phyloP scores from a whole-genome alignment of 2,329 filamentous ascomycete species.

The Phoma sp. region DNA sequence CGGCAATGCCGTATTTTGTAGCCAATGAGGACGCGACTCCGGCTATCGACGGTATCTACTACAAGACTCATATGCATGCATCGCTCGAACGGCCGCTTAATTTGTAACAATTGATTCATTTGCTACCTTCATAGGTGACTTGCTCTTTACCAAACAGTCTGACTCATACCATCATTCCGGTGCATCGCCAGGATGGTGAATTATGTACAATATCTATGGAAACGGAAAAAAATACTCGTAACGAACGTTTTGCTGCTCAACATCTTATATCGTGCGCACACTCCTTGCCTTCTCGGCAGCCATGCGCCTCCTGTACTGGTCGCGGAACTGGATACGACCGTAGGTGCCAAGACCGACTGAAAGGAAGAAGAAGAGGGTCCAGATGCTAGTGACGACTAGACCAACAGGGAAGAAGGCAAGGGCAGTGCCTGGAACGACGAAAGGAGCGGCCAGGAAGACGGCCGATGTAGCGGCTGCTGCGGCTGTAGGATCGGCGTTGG shows the following conservation, averaged over 20 bases:
- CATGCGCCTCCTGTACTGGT: conserved; percentile 64
- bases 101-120: neutral
- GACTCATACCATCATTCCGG: neutral
- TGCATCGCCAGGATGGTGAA: conserved; percentile 20
- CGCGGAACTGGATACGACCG: conserved; percentile 69
- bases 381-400: conserved; percentile 68
- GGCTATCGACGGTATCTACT: conserved; percentile 3
- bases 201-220: conserved; percentile 28
- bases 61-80: neutral
- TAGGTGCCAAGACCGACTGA: conserved; percentile 68
- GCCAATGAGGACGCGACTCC: neutral
- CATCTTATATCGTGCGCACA: conserved; percentile 45
- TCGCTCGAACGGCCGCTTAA: neutral
- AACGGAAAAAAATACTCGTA: conserved; percentile 9
- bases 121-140: neutral
- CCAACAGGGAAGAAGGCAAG: conserved; percentile 74
- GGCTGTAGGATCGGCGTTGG: conserved; percentile 52
- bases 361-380: conserved; percentile 63
- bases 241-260: neutral
- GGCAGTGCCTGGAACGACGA: conserved; percentile 71
- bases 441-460: conserved; percentile 55
- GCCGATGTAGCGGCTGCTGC: conserved; percentile 50
- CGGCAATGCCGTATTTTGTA: neutral
- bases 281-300: conserved; percentile 47
- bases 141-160: neutral